These are phyloP conservation scores for Wickerhamiella australiensis DNA, from an alignment of 805 yeast species.

Conservation along the genomic window DNA sequence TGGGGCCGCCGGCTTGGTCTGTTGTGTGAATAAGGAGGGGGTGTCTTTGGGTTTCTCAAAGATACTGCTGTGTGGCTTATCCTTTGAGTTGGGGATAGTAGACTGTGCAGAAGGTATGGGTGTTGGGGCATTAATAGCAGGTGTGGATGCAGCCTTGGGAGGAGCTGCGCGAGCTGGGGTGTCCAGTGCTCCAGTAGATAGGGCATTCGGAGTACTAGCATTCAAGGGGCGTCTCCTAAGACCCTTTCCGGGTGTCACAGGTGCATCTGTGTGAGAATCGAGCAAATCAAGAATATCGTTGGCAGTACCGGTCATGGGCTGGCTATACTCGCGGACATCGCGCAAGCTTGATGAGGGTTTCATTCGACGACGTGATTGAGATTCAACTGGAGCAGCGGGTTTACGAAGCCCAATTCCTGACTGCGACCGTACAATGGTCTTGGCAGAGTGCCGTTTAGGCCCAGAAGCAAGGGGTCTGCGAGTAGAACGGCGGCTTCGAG, in stretches of 20 bases:
- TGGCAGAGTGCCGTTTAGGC: constrained; percentile 6
- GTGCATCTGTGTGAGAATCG: background rate
- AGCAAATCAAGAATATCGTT: constrained; percentile 1
- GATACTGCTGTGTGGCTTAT: background rate
- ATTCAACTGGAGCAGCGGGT: constrained; percentile 5
- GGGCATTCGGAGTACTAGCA: background rate
- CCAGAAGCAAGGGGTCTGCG: constrained; percentile 7
- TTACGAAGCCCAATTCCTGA: constrained; percentile 4
- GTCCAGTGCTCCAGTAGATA: background rate
- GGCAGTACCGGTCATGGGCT: background rate
- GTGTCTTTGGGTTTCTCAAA: background rate
- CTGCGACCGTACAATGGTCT: constrained; percentile 1
- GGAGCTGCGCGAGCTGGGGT: background rate
- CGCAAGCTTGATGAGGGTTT: background rate
- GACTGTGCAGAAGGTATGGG: background rate
- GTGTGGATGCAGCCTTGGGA: background rate
- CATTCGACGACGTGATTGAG: background rate
- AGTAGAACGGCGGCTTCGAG: constrained; percentile 4
- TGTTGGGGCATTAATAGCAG: background rate
- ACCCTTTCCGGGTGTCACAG: constrained; percentile 1
- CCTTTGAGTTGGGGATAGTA: background rate
- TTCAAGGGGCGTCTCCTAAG: background rate
- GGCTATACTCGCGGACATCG: background rate
- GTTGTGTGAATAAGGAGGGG: background rate
- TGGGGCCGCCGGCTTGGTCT: background rate